phyloP scores from a whole-genome alignment of 2,329 filamentous ascomycete genomes.

The Colletotrichum lupini region DNA sequence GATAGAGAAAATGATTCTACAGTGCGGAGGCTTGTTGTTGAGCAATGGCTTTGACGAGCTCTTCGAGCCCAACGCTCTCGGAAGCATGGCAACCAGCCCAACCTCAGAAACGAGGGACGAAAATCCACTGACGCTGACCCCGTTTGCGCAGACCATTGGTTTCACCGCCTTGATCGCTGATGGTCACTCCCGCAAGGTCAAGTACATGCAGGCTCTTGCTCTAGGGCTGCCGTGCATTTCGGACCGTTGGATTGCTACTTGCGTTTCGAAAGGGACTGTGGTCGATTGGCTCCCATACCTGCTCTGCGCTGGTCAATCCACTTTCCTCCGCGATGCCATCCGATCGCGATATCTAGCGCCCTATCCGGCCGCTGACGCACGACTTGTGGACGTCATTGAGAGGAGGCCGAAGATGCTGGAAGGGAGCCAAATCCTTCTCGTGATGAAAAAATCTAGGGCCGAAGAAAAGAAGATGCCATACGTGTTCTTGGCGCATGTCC shows the following conservation, averaged over 20 bases:
- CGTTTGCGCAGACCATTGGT: slow-evolving; percentile 65
- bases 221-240: slow-evolving; percentile 89
- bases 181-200: slow-evolving; percentile 84
- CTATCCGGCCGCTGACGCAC: slow-evolving; percentile 68
- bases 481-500: slow-evolving; percentile 80
- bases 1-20: slow-evolving; percentile 71
- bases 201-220: slow-evolving; percentile 95
- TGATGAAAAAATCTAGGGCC: slow-evolving; percentile 73
- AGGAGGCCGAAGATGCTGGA: slow-evolving; percentile 72
- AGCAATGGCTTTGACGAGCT: slow-evolving; percentile 83
- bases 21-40: slow-evolving; percentile 79
- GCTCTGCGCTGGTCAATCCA: slow-evolving; percentile 84
- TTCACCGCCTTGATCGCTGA: slow-evolving; percentile 92
- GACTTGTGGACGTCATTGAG: slow-evolving; percentile 67
- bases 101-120: slow-evolving; percentile 43
- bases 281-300: slow-evolving; percentile 85
- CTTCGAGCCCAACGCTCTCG: slow-evolving; percentile 66
- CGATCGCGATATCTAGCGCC: slow-evolving; percentile 76
- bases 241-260: slow-evolving; percentile 82
- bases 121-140: slow-evolving; percentile 62
- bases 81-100: slow-evolving; percentile 44
- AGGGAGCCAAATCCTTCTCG: slow-evolving; percentile 75
- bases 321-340: slow-evolving; percentile 79
- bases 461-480: slow-evolving; percentile 77
- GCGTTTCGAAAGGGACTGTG: slow-evolving; percentile 68